phyloP scores from a whole-genome alignment of 768 basidiomycete genomes.

The Boletus pseudopeckii region DNA sequence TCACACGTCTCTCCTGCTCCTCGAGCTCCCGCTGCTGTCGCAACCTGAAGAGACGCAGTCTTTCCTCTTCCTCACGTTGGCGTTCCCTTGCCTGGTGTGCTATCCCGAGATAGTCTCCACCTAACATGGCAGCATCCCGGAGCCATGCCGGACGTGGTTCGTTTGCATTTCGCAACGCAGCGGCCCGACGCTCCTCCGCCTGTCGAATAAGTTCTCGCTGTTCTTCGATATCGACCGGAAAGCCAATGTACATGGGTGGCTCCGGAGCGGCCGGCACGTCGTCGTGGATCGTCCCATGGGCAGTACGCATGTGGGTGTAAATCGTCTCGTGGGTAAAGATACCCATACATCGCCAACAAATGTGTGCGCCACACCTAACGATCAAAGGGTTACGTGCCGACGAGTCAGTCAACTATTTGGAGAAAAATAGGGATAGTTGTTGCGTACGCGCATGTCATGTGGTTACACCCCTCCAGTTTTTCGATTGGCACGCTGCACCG shows the following conservation, averaged over 20 bases:
- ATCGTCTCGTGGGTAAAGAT: slow-evolving; percentile 33
- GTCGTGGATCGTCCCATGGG: slow-evolving; percentile 32
- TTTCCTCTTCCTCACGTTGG: background rate
- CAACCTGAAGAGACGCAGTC: background rate
- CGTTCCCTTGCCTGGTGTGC: background rate
- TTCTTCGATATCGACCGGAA: slow-evolving; percentile 18
- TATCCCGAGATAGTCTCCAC: too few species aligned
- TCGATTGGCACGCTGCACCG: slow-evolving; percentile 67
- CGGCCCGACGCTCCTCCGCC: slow-evolving; percentile 9
- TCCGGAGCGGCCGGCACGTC: slow-evolving; percentile 5
- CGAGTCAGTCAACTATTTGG: background rate
- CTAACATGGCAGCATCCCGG: background rate
- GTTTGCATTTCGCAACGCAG: background rate
- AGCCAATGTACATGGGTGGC: slow-evolving; percentile 7
- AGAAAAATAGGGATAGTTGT: background rate
- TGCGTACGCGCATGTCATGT: slow-evolving; percentile 58
- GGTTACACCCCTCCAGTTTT: slow-evolving; percentile 71
- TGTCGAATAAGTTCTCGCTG: slow-evolving; percentile 19
- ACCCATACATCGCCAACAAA: slow-evolving; percentile 65
- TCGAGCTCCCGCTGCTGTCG: slow-evolving; percentile 4
- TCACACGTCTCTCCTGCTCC: slow-evolving; percentile 1
- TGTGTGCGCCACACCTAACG: slow-evolving; percentile 64
- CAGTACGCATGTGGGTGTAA: slow-evolving; percentile 37
- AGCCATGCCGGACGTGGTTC: background rate
- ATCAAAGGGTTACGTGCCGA: background rate